A percentile compares a stretch with the other conserved stretches of the same genome.
These are phyloP conservation scores for Prunus mume DNA, from an alignment of 306 rosid genomes.

Conservation along the genomic window DNA sequence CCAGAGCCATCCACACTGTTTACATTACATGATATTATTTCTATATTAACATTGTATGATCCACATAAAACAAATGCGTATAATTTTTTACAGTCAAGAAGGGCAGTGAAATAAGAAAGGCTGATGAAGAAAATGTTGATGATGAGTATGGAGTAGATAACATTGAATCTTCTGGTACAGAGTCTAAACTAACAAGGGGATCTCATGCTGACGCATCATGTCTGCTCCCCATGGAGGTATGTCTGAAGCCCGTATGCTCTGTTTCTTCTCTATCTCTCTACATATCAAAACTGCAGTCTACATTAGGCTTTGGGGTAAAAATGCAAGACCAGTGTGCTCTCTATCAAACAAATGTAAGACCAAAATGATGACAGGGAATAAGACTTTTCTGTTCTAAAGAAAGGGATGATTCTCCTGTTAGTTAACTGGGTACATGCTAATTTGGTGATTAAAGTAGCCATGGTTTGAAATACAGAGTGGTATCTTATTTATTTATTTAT, in stretches of 20 bases:
- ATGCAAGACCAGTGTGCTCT: not conserved
- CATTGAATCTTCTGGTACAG: not conserved
- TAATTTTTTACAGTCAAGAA: not conserved
- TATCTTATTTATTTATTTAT: not conserved
- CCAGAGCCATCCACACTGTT: not conserved
- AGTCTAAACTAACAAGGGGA: not conserved
- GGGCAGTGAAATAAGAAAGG: not conserved
- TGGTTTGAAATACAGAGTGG: not conserved
- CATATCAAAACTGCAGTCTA: not conserved
- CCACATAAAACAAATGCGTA: not conserved
- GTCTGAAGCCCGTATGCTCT: not conserved
- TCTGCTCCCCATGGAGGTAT: slow-evolving; percentile 4
- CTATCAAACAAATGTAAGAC: not conserved
- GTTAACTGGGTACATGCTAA: not conserved
- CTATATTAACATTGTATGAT: not conserved
- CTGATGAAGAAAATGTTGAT: not conserved
- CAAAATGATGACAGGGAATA: not conserved
- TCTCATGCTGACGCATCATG: not conserved
- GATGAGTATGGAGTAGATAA: not conserved
- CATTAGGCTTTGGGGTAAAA: not conserved
- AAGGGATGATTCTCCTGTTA: not conserved
- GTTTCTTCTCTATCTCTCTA: not conserved
- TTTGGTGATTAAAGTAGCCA: not conserved
- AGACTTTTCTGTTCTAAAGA: not conserved
- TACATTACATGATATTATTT: not conserved